Conservation (phyloP, 2,329 filamentous ascomycete genomes). For the Talaromyces sp. region DNA sequence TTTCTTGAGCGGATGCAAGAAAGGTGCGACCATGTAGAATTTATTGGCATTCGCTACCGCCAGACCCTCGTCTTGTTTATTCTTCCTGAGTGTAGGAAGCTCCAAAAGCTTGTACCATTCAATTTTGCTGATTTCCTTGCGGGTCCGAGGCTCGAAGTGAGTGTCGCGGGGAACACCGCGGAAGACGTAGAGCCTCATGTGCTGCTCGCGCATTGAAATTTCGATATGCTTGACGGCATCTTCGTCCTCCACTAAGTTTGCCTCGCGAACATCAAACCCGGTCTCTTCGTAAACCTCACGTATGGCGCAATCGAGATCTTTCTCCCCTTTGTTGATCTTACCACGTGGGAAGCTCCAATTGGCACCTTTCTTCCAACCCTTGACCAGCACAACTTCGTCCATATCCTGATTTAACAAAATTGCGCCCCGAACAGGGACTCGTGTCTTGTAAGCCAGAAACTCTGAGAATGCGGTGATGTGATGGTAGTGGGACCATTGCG, state of each 20-base stretch:
- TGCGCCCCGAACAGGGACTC: conserved; percentile 89
- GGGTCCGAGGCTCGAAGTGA: conserved; percentile 82
- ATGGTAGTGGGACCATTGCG: conserved; percentile 74
- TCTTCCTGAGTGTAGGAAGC: conserved; percentile 77
- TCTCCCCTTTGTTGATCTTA: conserved; percentile 97
- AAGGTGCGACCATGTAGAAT: conserved; percentile 98
- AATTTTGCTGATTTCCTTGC: conserved; percentile 98
- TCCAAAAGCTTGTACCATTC: conserved; percentile 91
- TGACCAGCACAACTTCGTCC: conserved; percentile 90
- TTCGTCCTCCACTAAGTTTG: conserved; percentile 74
- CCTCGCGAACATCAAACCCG: conserved; percentile 76
- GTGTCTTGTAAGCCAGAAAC: conserved; percentile 91
- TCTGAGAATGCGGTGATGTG: conserved; percentile 84
- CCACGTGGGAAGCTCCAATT: conserved; percentile 96
- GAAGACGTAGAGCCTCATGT: conserved; percentile 91
- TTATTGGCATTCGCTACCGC: conserved; percentile 71
- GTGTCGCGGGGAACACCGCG: conserved; percentile 85
- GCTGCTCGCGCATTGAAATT: conserved; percentile 87
- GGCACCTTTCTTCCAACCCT: conserved; percentile 95
- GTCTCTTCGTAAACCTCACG: conserved; percentile 97
- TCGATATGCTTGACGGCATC: conserved; percentile 81
- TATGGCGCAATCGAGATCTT: conserved; percentile 89
- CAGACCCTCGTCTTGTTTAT: conserved; percentile 64
- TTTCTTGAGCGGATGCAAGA: conserved; percentile 80
- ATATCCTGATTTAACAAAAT: conserved; percentile 93